Percentiles rank a stretch among this genome's conserved stretches.
These are phyloP conservation scores for Tinospora cordifolia DNA, from an alignment of 164 flowering plant species.

Conservation along the genomic window DNA sequence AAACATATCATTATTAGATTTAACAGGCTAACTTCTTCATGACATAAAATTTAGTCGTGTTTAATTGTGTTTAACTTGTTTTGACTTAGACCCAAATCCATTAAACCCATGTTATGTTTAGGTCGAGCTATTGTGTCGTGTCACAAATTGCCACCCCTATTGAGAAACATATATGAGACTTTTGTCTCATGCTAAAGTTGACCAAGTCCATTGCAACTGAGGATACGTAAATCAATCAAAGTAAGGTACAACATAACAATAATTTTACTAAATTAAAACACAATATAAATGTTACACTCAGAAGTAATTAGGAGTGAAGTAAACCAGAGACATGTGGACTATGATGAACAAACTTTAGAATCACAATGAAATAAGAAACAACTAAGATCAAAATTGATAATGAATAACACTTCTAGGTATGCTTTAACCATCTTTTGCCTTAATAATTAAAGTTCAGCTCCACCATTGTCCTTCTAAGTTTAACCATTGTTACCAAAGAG, in stretches of 20 bases:
- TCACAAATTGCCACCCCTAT: too few species aligned
- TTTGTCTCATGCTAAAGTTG: background rate
- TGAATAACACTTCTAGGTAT: background rate
- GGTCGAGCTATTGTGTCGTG: too few species aligned
- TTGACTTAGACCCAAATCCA: too few species aligned
- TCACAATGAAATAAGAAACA: background rate
- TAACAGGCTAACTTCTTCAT: too few species aligned
- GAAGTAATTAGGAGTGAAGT: background rate
- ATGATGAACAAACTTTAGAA: background rate
- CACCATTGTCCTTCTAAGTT: background rate
- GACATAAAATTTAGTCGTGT: too few species aligned
- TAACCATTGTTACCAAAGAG: too few species aligned
- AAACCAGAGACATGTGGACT: background rate
- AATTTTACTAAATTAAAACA: background rate
- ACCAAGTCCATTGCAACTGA: too few species aligned
- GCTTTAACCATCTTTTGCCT: background rate
- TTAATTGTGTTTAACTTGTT: too few species aligned
- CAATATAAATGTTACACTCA: background rate
- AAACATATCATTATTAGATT: too few species aligned
- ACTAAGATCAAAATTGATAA: background rate
- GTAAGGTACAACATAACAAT: background rate
- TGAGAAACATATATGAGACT: background rate
- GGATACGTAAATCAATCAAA: background rate
- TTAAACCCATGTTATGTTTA: too few species aligned
- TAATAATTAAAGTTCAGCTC: background rate